Percentiles rank a stretch among this genome's conserved stretches.
phyloP scores from a whole-genome alignment of 2,329 filamentous ascomycete genomes.

The Amesomyces nigricolor region DNA sequence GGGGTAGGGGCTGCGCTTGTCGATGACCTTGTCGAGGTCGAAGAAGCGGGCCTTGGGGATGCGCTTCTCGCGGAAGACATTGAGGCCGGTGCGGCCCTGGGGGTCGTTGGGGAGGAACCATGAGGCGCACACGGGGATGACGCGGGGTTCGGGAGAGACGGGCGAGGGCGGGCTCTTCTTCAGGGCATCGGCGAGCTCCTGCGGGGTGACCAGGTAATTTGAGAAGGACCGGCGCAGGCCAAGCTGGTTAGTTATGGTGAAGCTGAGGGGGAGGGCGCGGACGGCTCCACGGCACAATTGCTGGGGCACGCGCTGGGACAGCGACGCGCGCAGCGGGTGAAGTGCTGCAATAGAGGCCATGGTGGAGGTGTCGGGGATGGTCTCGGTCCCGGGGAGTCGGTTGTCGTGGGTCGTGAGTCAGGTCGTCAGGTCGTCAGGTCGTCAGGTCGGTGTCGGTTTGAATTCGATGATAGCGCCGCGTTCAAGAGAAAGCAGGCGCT shows the following conservation, averaged over 20 bases:
- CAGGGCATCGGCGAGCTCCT: constrained; percentile 74
- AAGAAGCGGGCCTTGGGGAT: constrained; percentile 94
- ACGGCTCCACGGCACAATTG: constrained; percentile 28
- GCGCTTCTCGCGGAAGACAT: constrained; percentile 74
- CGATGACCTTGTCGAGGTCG: constrained; percentile 86
- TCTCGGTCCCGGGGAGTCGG: neutral
- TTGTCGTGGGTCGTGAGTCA: neutral
- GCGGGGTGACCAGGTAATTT: constrained; percentile 80
- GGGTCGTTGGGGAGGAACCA: constrained; percentile 94
- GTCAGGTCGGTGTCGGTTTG: neutral
- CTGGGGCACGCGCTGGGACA: constrained; percentile 35
- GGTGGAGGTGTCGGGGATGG: constrained; percentile 9
- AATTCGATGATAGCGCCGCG: neutral
- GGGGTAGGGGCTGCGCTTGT: constrained; percentile 81
- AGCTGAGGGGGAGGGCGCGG: constrained; percentile 13
- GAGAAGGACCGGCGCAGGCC: constrained; percentile 53
- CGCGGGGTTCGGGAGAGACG: constrained; percentile 73
- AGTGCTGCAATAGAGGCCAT: constrained; percentile 43
- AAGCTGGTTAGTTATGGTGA: constrained; percentile 6
- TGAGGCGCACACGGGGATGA: constrained; percentile 83
- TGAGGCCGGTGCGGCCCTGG: constrained; percentile 64
- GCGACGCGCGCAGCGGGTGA: constrained; percentile 37
- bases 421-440: neutral
- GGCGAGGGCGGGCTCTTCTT: constrained; percentile 74
- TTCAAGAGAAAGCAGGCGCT: neutral